Base-by-base conservation (phyloP, 805 yeast genomes). In the Lachancea mirantina region DNA sequence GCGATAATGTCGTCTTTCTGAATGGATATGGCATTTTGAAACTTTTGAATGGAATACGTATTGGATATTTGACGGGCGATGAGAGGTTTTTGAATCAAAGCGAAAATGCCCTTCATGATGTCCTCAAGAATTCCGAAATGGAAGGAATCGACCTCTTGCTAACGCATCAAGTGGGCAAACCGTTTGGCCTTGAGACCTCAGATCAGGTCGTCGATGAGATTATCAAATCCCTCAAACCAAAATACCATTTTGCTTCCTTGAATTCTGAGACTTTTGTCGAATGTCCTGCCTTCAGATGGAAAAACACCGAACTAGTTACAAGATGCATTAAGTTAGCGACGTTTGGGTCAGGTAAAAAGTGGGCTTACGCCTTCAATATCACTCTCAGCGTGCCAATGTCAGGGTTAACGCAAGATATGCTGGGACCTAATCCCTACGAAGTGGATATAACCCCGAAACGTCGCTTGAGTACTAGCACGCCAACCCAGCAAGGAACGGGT, bases 301-400 rank as follows among this genome's bases (percentile, higher is more conserved):
- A 14, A 22, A 63, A 60, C 3, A 36, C 49, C 5, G 64, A 57
- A 0, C 47, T 64, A 9, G 48, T 67, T 2, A 72, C 85, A 0
- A 62, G 94, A 32, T 79, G 80, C 45, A 68, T 84, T 10, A 76
- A 85, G 49, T 51, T 84, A 29, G 81, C 74, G 0, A 63, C 65
- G 30, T 79, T 66, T 51, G 80, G 77, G 0, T 60, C 70, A 2
- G 64, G 65, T 7, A 58, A 61, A 3, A 72, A 70, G 50, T 84
- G 89, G 88, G 78, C 75, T 40, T 84, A 84, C 59, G 95, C 94
- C 0, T 83, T 83, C 41, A 65, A 64, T 22, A 32, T 74, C 18
- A 49, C 49, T 30, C 35, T 54, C 19, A 61, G 53, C 7, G 18
- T 5, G 11, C 6, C 17, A 3, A 23, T 10, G 6, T 19, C 15